These are phyloP conservation scores for Lophiotrema nucula DNA, from an alignment of 495 filamentous ascomycete species.

Conservation along the genomic window DNA sequence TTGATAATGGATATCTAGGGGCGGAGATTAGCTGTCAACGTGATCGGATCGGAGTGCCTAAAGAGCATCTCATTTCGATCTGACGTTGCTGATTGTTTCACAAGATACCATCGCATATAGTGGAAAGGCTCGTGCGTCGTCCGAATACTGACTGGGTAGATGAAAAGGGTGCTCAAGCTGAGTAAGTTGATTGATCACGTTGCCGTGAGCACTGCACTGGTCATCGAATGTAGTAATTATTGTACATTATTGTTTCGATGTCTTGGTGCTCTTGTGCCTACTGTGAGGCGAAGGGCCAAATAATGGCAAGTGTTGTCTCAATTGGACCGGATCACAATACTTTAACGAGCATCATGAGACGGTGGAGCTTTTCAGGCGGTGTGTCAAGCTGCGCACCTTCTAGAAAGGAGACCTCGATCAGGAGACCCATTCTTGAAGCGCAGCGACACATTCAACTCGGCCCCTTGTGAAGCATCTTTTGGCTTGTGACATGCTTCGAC, in stretches of 20 bases:
- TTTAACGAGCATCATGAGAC: too few species aligned
- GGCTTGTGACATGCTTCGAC: too few species aligned
- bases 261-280: not conserved
- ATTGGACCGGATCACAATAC: too few species aligned
- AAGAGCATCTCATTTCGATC: not conserved
- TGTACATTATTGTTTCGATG: too few species aligned
- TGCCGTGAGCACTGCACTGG: not conserved
- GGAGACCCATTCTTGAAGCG: too few species aligned
- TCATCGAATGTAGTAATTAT: not conserved
- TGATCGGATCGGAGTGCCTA: slow-evolving; percentile 12
- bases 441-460: too few species aligned
- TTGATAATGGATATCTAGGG: not conserved
- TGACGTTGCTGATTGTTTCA: slow-evolving; percentile 10
- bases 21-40: not conserved
- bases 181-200: not conserved
- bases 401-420: too few species aligned
- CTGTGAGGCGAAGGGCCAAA: not conserved
- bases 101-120: slow-evolving; percentile 1
- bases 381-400: too few species aligned
- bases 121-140: not conserved
- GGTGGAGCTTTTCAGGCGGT: too few species aligned
- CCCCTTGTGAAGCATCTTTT: too few species aligned
- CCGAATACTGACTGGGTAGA: not conserved
- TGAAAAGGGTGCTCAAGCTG: not conserved
- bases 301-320: too few species aligned